phyloP scores from a whole-genome alignment of 257 asterid genomes.

The Ligustrum vulgare region DNA sequence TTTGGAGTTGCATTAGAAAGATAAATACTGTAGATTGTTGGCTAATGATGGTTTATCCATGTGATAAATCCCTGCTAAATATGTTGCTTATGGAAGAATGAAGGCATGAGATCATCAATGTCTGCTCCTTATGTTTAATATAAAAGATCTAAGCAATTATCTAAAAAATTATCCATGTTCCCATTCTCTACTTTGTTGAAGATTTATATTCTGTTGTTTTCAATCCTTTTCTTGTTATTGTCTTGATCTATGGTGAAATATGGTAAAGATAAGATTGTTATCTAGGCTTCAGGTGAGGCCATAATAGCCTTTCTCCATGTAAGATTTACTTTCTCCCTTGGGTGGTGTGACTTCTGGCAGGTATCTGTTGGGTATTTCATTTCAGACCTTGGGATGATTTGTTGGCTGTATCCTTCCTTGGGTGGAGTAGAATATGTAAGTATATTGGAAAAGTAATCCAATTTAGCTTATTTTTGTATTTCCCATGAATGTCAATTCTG shows the following conservation, averaged over 20 bases:
- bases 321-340: slow-evolving; percentile 18
- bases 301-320: background rate
- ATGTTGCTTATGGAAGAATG: background rate
- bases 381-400: slow-evolving; percentile 90
- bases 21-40: background rate
- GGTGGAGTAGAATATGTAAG: slow-evolving; percentile 97
- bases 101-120: background rate
- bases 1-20: background rate
- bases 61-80: background rate
- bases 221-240: background rate
- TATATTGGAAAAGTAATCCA: slow-evolving; percentile 23
- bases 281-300: slow-evolving; percentile 1
- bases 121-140: background rate
- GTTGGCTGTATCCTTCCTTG: slow-evolving; percentile 88
- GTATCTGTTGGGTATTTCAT: slow-evolving; percentile 87
- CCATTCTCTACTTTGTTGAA: background rate
- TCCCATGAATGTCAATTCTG: background rate
- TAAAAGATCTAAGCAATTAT: background rate
- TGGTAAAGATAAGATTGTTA: background rate
- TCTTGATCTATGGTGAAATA: background rate
- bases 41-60: background rate
- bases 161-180: background rate
- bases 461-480: background rate
- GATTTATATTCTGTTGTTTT: background rate
- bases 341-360: slow-evolving; percentile 42